Evolutionary conservation across 805 yeast species (phyloP).

Genomic region (Candida dajiaensis): DNA sequence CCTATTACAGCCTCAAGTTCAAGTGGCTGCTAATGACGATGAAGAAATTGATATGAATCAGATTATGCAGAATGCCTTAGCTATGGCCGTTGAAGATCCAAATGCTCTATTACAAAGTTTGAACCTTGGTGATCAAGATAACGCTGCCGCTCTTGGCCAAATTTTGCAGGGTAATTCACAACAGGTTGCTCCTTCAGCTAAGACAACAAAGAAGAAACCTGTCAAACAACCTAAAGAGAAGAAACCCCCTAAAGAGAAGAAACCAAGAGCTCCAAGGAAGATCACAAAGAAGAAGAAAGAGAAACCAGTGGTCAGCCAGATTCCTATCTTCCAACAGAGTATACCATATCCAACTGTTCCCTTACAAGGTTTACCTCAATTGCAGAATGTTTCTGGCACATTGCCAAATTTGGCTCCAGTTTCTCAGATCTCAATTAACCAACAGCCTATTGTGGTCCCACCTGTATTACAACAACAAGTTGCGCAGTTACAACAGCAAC

Average conservation of each 20-base stretch:
- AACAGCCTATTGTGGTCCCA: conserved; percentile 9
- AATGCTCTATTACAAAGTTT: conserved; percentile 33
- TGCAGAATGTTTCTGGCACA: conserved; percentile 5
- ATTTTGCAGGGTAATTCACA: conserved; percentile 20
- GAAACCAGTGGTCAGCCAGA: conserved; percentile 16
- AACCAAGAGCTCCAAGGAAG: conserved; percentile 25
- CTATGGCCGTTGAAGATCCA: conserved; percentile 68
- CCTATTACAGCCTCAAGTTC: neutral
- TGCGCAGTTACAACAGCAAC: conserved; percentile 21
- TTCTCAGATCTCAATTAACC: conserved; percentile 3
- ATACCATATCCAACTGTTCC: conserved; percentile 14
- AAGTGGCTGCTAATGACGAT: conserved; percentile 18
- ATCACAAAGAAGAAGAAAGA: conserved; percentile 23
- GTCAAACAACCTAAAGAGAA: conserved; percentile 17
- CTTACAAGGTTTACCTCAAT: conserved; percentile 7
- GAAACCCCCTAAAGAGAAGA: conserved; percentile 21
- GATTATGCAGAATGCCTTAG: conserved; percentile 71
- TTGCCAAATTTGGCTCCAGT: neutral
- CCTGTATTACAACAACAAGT: conserved; percentile 15
- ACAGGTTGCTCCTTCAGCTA: neutral
- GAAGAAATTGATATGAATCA: conserved; percentile 61
- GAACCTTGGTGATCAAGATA: conserved; percentile 19
- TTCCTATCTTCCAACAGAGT: conserved; percentile 20
- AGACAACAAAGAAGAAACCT: conserved; percentile 12
- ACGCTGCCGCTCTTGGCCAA: conserved; percentile 13